phyloP scores from a whole-genome alignment of 805 yeast species.

The Zygosaccharomyces bisporus region DNA sequence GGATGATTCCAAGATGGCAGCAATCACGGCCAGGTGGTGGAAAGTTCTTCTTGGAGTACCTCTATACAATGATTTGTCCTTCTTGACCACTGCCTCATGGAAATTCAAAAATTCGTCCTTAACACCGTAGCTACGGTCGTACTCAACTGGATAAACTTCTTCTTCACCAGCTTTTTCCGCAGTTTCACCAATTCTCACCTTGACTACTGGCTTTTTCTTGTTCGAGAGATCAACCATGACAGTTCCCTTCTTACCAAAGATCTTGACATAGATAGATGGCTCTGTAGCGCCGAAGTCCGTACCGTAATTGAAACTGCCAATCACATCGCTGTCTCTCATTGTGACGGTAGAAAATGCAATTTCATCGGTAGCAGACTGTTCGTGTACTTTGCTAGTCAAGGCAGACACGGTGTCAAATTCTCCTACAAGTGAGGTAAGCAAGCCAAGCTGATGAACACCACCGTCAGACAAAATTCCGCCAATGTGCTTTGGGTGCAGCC shows the following conservation, averaged over 20 bases:
- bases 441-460: slow-evolving; percentile 93
- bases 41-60: slow-evolving; percentile 75
- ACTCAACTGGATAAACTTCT: slow-evolving; percentile 37
- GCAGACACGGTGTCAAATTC: slow-evolving; percentile 68
- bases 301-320: slow-evolving; percentile 85
- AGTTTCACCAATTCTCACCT: slow-evolving; percentile 31
- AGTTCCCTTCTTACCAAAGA: slow-evolving; percentile 79
- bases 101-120: slow-evolving; percentile 53
- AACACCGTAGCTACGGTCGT: slow-evolving; percentile 53
- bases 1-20: slow-evolving; percentile 76
- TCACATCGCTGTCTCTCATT: slow-evolving; percentile 53
- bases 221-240: slow-evolving; percentile 60
- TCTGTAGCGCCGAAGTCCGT: slow-evolving; percentile 82
- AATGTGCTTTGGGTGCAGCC: slow-evolving; percentile 83
- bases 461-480: slow-evolving; percentile 94
- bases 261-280: slow-evolving; percentile 60
- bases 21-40: slow-evolving; percentile 90
- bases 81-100: slow-evolving; percentile 54
- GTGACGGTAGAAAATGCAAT: slow-evolving; percentile 66
- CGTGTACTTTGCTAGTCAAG: slow-evolving; percentile 69
- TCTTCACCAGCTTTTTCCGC: slow-evolving; percentile 30
- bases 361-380: slow-evolving; percentile 79
- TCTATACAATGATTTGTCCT: slow-evolving; percentile 54
- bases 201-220: slow-evolving; percentile 38
- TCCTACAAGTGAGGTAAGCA: slow-evolving; percentile 80